phyloP scores from a whole-genome alignment of 352 stramenopile genomes.

The Pythium periplocum region DNA sequence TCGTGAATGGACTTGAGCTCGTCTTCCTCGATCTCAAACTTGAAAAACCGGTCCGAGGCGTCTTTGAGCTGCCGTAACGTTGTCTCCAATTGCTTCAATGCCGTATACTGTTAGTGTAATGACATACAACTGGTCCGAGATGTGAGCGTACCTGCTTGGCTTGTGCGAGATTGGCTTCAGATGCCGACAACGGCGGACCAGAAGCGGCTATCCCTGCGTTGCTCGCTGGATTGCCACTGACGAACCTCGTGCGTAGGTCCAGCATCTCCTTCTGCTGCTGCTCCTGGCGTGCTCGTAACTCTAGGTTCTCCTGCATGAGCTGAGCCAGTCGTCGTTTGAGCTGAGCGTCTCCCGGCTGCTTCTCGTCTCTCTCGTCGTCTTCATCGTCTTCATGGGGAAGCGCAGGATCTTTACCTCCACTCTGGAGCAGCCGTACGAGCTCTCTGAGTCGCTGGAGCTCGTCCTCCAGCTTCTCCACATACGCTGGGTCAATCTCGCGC shows the following conservation, averaged over 20 bases:
- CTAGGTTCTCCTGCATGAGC: conserved; percentile 62
- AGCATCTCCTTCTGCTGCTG: conserved; percentile 58
- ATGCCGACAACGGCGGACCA: background rate
- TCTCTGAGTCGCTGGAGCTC: conserved; percentile 78
- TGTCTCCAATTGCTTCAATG: conserved; percentile 50
- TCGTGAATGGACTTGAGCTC: conserved; percentile 77
- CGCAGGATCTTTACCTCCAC: background rate
- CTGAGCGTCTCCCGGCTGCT: background rate
- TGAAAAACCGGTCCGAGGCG: conserved; percentile 84
- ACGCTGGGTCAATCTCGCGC: conserved; percentile 78
- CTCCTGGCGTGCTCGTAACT: conserved; percentile 49
- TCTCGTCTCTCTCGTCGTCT: conserved; percentile 13
- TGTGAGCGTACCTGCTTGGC: conserved; percentile 25
- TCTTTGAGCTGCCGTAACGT: conserved; percentile 69
- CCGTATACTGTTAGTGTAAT: background rate
- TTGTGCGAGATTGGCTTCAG: conserved; percentile 17
- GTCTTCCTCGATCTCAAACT: conserved; percentile 93
- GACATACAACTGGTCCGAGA: background rate
- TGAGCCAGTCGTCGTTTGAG: conserved; percentile 35
- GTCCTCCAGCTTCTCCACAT: conserved; percentile 85
- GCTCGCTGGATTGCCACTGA: conserved; percentile 3
- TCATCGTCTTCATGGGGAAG: conserved; percentile 19
- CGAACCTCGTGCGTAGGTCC: conserved; percentile 24
- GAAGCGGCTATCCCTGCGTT: too few species aligned
- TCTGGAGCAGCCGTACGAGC: conserved; percentile 41